These are phyloP conservation scores for Amphibolis antarctica DNA, from an alignment of 106 monocot genomes.

Conservation along the genomic window DNA sequence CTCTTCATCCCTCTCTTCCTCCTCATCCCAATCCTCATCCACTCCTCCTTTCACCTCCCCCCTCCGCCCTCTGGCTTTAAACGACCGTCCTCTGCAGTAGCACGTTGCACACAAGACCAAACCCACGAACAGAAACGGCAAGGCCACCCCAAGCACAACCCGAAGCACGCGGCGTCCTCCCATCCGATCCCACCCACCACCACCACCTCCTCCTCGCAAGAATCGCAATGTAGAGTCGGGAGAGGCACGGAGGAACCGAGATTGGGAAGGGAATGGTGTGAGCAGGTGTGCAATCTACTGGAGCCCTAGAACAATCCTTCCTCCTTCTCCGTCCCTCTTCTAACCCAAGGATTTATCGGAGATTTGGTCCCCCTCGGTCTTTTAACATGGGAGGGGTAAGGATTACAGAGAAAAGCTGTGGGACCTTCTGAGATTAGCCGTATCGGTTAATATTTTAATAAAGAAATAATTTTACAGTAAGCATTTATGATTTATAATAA, in stretches of 20 bases:
- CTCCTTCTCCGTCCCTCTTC: too few relatives aligned
- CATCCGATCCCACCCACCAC: not conserved
- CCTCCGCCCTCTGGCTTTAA: not conserved
- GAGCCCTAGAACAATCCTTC: too few relatives aligned
- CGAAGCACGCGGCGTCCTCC: not conserved
- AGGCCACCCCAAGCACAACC: slow-evolving; percentile 10
- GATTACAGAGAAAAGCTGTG: too few relatives aligned
- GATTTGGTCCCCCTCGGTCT: too few relatives aligned
- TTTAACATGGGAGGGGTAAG: too few relatives aligned
- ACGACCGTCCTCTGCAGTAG: slow-evolving; percentile 3
- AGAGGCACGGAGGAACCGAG: not conserved
- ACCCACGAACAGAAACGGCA: slow-evolving; percentile 6
- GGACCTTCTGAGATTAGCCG: too few relatives aligned
- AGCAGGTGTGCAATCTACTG: not conserved
- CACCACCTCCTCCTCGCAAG: not conserved
- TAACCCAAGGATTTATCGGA: too few relatives aligned
- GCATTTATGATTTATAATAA: too few relatives aligned
- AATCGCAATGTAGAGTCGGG: not conserved
- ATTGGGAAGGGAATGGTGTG: slow-evolving; percentile 2
- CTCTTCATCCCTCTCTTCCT: slow-evolving; percentile 30
- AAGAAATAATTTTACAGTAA: too few relatives aligned
- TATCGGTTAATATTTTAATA: too few relatives aligned
- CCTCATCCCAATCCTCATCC: not conserved
- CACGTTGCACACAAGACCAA: slow-evolving; percentile 7
- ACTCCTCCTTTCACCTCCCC: not conserved